Conservation (phyloP, 192 early-diverging fungal genomes). For the Rhizoclosmatium globosum region DNA sequence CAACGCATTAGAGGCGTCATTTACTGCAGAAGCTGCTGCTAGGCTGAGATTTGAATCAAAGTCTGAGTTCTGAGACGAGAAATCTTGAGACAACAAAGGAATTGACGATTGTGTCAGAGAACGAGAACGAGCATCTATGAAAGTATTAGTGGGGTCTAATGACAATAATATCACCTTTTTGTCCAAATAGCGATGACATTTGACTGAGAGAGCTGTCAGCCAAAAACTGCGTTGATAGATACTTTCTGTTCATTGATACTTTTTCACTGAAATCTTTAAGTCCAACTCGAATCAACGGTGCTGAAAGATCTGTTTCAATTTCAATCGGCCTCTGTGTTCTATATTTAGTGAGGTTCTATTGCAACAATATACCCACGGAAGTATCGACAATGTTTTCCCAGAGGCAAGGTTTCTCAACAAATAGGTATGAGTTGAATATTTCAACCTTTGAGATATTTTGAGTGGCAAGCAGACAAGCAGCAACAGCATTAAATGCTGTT, state of each 20-base stretch:
- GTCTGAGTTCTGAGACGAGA: neutral
- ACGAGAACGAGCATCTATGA: neutral
- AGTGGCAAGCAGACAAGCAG: slow-evolving; percentile 22
- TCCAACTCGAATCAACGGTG: slow-evolving; percentile 29
- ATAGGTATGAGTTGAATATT: slow-evolving; percentile 66
- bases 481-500: slow-evolving; percentile 16
- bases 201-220: slow-evolving; percentile 68
- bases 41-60: too few species aligned
- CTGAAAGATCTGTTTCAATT: slow-evolving; percentile 39
- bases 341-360: neutral
- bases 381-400: slow-evolving; percentile 73
- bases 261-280: slow-evolving; percentile 42
- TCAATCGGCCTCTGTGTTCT: slow-evolving; percentile 12
- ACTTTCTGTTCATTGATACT: slow-evolving; percentile 34
- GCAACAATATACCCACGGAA: slow-evolving; percentile 29
- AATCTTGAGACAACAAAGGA: neutral
- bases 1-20: slow-evolving; percentile 10
- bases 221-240: slow-evolving; percentile 66
- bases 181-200: slow-evolving; percentile 40
- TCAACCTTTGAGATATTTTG: slow-evolving; percentile 29
- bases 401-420: slow-evolving; percentile 62
- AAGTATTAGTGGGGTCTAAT: neutral
- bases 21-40: neutral
- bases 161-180: too few species aligned
- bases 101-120: neutral